Percentiles rank a stretch among this genome's conserved stretches.
Conservation (phyloP, 306 rosid genomes). For the Luffa acutangula region DNA sequence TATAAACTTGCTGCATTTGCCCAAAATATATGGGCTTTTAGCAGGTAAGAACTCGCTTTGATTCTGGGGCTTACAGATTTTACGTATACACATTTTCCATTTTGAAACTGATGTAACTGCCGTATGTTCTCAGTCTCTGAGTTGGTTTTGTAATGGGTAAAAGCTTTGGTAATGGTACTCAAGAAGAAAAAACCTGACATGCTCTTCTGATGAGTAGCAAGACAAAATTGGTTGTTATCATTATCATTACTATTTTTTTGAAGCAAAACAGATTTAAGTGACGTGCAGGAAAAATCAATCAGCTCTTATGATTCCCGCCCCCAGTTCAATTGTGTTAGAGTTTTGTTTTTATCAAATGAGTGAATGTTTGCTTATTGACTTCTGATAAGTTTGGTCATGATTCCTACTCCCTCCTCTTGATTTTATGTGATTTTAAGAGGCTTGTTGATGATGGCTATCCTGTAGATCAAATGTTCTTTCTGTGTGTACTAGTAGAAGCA, state of each 20-base stretch:
- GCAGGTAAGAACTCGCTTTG: conserved; percentile 33
- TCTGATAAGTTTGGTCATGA: background rate
- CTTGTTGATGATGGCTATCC: background rate
- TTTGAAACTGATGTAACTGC: background rate
- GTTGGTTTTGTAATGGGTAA: background rate
- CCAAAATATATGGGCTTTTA: conserved; percentile 64
- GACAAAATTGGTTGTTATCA: background rate
- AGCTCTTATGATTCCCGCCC: background rate
- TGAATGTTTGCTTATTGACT: background rate
- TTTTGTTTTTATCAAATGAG: background rate
- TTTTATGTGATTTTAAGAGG: background rate
- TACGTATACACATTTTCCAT: background rate
- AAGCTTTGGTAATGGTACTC: background rate
- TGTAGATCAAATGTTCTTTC: background rate
- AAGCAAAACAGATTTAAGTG: background rate
- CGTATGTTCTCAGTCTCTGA: background rate
- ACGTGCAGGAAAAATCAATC: background rate
- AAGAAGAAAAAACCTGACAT: background rate
- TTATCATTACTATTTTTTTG: background rate
- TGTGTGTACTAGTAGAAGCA: background rate
- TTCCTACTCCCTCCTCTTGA: background rate
- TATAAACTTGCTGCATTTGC: conserved; percentile 47
- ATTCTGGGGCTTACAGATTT: background rate
- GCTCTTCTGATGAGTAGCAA: background rate
- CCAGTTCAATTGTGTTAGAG: background rate